Percentiles rank a stretch among this genome's conserved stretches.
phyloP scores from a whole-genome alignment of 176 grass and related monocot genomes.

The Aegilops bicornis region DNA sequence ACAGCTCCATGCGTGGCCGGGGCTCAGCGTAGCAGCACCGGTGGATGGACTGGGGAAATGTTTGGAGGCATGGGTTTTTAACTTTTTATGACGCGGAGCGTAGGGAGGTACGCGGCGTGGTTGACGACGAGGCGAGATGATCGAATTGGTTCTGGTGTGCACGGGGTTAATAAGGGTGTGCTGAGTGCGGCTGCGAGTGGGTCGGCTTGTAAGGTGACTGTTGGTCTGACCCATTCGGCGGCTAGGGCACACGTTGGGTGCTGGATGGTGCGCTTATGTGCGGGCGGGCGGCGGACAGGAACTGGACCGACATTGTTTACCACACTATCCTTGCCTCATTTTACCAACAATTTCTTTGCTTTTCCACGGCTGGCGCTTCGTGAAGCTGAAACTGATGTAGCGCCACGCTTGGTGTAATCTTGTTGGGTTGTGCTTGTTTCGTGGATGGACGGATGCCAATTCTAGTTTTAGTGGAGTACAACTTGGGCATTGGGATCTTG shows the following conservation, averaged over 20 bases:
- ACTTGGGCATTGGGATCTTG: too few relatives aligned
- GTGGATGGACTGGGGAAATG: background rate
- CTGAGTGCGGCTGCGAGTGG: background rate
- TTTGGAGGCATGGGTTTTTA: background rate
- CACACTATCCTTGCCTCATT: background rate
- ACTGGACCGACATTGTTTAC: background rate
- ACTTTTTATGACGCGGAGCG: background rate
- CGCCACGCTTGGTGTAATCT: too few relatives aligned
- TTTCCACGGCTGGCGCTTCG: background rate
- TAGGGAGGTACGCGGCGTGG: too few relatives aligned
- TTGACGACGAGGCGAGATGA: background rate
- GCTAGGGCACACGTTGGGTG: background rate
- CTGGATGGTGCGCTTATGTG: background rate
- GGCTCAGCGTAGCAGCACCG: background rate
- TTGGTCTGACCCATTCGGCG: background rate
- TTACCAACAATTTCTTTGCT: background rate
- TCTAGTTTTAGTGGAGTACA: too few relatives aligned
- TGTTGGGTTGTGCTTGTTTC: too few relatives aligned
- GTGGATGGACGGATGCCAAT: too few relatives aligned
- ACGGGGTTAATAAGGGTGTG: background rate
- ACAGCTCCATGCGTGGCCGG: conserved; percentile 50
- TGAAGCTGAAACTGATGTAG: background rate
- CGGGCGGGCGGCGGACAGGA: background rate
- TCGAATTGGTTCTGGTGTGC: too few relatives aligned
- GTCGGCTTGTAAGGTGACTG: background rate